phyloP scores from a whole-genome alignment of 108 stramenopile species.

The Skeletonema potamos region DNA sequence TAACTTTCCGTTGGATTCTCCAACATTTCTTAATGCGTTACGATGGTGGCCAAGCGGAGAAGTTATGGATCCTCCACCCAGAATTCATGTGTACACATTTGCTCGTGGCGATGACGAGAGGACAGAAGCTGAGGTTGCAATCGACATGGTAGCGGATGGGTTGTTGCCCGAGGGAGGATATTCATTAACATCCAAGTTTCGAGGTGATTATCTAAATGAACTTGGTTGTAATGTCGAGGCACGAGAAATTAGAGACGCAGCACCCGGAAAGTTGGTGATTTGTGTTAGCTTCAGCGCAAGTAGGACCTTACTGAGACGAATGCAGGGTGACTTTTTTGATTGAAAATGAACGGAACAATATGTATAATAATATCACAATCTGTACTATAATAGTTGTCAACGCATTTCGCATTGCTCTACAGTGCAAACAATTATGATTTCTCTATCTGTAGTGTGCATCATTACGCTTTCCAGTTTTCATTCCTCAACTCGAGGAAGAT shows the following conservation, averaged over 20 bases:
- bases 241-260: constrained; percentile 79
- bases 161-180: constrained; percentile 59
- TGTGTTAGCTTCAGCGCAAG: constrained; percentile 85
- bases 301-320: constrained; percentile 56
- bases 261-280: constrained; percentile 82
- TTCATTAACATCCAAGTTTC: constrained; percentile 36
- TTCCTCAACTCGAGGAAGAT: not conserved
- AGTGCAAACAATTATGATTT: too few species aligned
- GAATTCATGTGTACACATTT: constrained; percentile 79
- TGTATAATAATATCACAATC: not conserved
- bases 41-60: constrained; percentile 71
- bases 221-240: constrained; percentile 66
- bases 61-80: constrained; percentile 37
- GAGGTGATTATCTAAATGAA: constrained; percentile 62
- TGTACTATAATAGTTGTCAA: not conserved
- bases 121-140: constrained; percentile 62
- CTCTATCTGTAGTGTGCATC: not conserved
- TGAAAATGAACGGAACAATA: not conserved
- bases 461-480: not conserved
- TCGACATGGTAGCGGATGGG: constrained; percentile 67
- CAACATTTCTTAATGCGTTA: constrained; percentile 66
- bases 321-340: constrained; percentile 72
- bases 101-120: constrained; percentile 48
- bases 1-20: constrained; percentile 78
- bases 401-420: not conserved